Evolutionary conservation across 257 asterid species (phyloP), one percentile per base, ranked within the genome.

Genomic region (Nicotiana noctiflora): DNA sequence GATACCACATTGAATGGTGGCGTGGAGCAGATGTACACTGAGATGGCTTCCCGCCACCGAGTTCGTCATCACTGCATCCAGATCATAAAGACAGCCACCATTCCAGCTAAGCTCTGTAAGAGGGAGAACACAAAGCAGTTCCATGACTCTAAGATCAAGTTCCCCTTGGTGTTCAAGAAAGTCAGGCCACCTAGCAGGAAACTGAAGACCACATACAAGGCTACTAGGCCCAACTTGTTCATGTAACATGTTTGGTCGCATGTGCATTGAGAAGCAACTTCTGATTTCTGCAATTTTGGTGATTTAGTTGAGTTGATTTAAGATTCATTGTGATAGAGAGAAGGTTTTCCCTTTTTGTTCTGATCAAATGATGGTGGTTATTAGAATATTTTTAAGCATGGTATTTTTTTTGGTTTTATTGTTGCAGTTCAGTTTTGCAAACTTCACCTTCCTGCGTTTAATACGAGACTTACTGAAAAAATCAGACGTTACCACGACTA

Each of bases 21-120:
- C 13, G 77, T 70, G 13, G 77, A 70, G 77, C 59, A 70, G 77
- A 70, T 70, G 77, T 70, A 70, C 77, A 44, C 59, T 70, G 77
- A 70, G 59, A 44, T 70, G 77, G 77, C 59, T 44, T 70, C 59
- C 6, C 77, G 77, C 37, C 77, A 70, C 37, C 21, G 77, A 44
- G 77, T 70, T 21, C 77, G 77, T 59, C 77, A 70, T 21, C 77
- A 70, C 77, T 70, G 77, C 77, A 70, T 70, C 0, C 77, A 70
- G 77, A 70, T 70, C 21, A 70, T 70, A 70, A 70, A 70, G 37
- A 70, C 59, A 0, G 77, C 77, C 8, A 70, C 77, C 21, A 70
- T 70, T 44, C 59, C 77, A 6, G 77, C 77, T 44, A 70, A 70
- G 21, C 77, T 70, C 12, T 70, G 77, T 59, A 70, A 70, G 77